Percentiles rank a stretch among this genome's conserved stretches.
phyloP scores from a whole-genome alignment of 805 yeast genomes.

The Scheffersomyces coipomensis region DNA sequence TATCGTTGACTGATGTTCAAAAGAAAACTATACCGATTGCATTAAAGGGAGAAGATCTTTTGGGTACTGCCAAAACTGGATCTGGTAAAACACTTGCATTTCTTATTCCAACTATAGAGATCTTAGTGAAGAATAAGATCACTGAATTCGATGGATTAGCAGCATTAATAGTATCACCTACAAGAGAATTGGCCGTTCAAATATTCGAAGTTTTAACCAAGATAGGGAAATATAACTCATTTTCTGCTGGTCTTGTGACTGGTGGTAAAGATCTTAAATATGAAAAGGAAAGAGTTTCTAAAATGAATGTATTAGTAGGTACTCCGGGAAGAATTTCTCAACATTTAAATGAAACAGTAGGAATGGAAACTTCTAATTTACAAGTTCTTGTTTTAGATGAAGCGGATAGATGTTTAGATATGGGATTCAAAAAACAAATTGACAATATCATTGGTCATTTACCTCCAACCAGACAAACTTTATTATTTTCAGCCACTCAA shows the following conservation, averaged over 20 bases:
- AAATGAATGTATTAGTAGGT: conserved; percentile 80
- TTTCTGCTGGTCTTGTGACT: conserved; percentile 88
- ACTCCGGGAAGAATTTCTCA: conserved; percentile 91
- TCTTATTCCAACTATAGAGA: conserved; percentile 75
- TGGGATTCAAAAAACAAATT: conserved; percentile 85
- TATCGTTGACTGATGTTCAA: conserved; percentile 84
- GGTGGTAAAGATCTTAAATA: conserved; percentile 88
- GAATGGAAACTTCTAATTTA: conserved; percentile 69
- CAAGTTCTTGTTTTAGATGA: conserved; percentile 85
- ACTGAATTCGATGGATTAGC: conserved; percentile 86
- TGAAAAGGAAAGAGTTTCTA: conserved; percentile 76
- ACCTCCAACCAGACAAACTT: conserved; percentile 79
- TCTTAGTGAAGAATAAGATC: conserved; percentile 67
- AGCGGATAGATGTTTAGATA: conserved; percentile 89
- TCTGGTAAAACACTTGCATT: conserved; percentile 91
- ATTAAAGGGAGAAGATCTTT: conserved; percentile 72
- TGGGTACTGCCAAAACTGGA: conserved; percentile 89
- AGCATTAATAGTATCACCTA: conserved; percentile 86
- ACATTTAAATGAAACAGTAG: conserved; percentile 86
- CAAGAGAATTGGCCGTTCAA: conserved; percentile 89
- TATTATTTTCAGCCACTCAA: conserved; percentile 86
- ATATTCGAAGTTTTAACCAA: conserved; percentile 84
- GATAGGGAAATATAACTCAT: conserved; percentile 70
- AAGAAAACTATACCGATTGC: conserved; percentile 72
- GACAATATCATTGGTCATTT: conserved; percentile 77